Percentiles rank a stretch among this genome's conserved stretches.
These are phyloP conservation scores for Omphalea diandra DNA, from an alignment of 441 rosid genomes.

Conservation along the genomic window DNA sequence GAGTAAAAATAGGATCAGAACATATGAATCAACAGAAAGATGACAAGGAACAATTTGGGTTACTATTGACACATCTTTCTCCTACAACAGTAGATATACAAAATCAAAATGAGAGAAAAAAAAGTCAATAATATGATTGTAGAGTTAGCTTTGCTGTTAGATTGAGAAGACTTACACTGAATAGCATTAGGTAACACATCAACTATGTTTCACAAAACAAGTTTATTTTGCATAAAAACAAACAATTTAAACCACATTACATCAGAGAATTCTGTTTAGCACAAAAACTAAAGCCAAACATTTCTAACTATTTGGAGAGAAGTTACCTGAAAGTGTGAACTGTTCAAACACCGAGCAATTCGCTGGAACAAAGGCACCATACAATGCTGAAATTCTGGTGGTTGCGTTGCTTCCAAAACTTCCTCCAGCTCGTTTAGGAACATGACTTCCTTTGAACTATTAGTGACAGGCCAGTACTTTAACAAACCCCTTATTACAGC, in stretches of 20 bases:
- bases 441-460: conserved; percentile 90
- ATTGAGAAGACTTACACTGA: not conserved
- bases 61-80: not conserved
- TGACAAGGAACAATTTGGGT: not conserved
- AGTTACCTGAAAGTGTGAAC: conserved; percentile 83
- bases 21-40: not conserved
- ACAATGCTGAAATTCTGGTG: conserved; percentile 70
- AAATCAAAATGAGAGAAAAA: not conserved
- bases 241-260: not conserved
- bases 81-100: not conserved
- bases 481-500: conserved; percentile 65
- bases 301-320: not conserved
- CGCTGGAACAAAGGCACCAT: conserved; percentile 74
- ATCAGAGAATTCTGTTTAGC: not conserved
- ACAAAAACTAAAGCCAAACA: conserved; percentile 2
- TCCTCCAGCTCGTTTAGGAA: conserved; percentile 86
- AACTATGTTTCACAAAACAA: conserved; percentile 13
- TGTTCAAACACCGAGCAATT: conserved; percentile 67
- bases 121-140: not conserved
- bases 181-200: not conserved
- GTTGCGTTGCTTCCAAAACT: conserved; percentile 69
- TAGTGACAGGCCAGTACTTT: conserved; percentile 85
- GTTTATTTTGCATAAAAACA: not conserved
- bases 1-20: not conserved
- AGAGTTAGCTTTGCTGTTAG: conserved; percentile 8